A percentile compares a stretch with the other conserved stretches of the same genome.
Conservation (phyloP, 2,329 filamentous ascomycete genomes). For the Diaporthe humulicola region DNA sequence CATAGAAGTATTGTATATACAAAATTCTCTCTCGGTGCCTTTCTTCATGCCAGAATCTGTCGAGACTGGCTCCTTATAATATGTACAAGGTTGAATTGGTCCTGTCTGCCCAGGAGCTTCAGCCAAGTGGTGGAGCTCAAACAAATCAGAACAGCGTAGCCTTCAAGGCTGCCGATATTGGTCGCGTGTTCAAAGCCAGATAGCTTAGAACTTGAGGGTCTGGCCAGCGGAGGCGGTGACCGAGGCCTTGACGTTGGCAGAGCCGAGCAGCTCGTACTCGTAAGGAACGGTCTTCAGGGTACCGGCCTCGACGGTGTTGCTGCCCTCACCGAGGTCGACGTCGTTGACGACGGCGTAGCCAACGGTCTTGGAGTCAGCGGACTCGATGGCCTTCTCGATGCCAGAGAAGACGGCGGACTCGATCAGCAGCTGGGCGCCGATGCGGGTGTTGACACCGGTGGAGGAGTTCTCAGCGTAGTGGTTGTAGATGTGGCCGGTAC, state of each 20-base stretch:
- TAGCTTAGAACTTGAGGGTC: slow-evolving; percentile 51
- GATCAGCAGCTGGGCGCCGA: slow-evolving; percentile 69
- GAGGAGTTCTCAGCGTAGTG: slow-evolving; percentile 57
- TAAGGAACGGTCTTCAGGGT: slow-evolving; percentile 67
- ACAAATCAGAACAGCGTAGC: slow-evolving; percentile 4
- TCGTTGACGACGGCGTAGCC: slow-evolving; percentile 58
- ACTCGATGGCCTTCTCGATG: slow-evolving; percentile 51
- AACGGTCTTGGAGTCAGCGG: slow-evolving; percentile 55
- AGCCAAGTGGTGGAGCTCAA: background rate
- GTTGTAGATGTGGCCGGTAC: slow-evolving; percentile 69
- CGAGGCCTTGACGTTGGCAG: slow-evolving; percentile 58
- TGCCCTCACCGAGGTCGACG: slow-evolving; percentile 57
- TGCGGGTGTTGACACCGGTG: slow-evolving; percentile 68
- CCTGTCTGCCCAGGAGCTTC: background rate
- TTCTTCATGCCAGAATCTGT: slow-evolving; percentile 26
- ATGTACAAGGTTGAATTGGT: slow-evolving; percentile 34
- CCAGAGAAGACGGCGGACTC: slow-evolving; percentile 67
- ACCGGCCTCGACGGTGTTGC: slow-evolving; percentile 63
- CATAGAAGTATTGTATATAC: slow-evolving; percentile 28
- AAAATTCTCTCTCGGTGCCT: slow-evolving; percentile 10
- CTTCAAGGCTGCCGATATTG: background rate
- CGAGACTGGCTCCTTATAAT: slow-evolving; percentile 16
- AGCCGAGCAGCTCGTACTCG: slow-evolving; percentile 65
- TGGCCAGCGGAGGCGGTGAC: slow-evolving; percentile 56
- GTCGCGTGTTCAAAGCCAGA: background rate